Conservation (phyloP, 2,329 filamentous ascomycete genomes). For the Apiospora malaysiana region DNA sequence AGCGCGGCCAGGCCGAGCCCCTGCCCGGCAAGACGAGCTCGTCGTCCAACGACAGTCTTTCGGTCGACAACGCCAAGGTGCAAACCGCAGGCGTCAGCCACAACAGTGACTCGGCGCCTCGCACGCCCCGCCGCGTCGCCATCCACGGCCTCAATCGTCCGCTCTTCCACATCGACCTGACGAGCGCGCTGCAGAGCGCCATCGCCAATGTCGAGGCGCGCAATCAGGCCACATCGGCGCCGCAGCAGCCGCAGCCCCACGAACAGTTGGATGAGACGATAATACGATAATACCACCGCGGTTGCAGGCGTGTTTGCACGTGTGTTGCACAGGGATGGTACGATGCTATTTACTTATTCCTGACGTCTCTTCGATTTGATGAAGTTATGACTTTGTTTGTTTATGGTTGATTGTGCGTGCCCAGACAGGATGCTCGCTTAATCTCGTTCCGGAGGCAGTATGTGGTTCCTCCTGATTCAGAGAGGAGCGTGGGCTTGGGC, state of each 20-base stretch:
- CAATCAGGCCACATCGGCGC: neutral
- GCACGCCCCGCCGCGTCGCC: slow-evolving; percentile 62
- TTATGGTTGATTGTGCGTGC: neutral
- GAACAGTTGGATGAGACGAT: neutral
- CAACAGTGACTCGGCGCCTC: slow-evolving; percentile 31
- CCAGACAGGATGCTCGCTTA: neutral
- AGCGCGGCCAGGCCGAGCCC: slow-evolving; percentile 29
- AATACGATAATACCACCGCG: neutral
- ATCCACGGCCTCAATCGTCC: slow-evolving; percentile 89
- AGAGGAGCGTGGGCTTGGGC: neutral
- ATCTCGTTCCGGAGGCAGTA: neutral
- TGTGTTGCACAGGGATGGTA: neutral
- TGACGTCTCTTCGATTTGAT: neutral
- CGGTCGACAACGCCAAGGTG: slow-evolving; percentile 23
- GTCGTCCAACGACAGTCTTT: slow-evolving; percentile 29
- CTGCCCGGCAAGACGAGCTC: neutral
- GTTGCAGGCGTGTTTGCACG: neutral
- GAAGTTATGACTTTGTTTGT: neutral
- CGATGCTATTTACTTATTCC: neutral
- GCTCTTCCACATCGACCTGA: slow-evolving; percentile 92
- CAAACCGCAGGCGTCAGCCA: slow-evolving; percentile 36
- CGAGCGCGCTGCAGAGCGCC: slow-evolving; percentile 85
- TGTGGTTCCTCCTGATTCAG: neutral
- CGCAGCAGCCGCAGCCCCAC: neutral
- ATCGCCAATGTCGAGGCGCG: slow-evolving; percentile 76